Evolutionary conservation across 495 filamentous ascomycete genomes (phyloP).

Genomic region (Tuber umbilicatum): DNA sequence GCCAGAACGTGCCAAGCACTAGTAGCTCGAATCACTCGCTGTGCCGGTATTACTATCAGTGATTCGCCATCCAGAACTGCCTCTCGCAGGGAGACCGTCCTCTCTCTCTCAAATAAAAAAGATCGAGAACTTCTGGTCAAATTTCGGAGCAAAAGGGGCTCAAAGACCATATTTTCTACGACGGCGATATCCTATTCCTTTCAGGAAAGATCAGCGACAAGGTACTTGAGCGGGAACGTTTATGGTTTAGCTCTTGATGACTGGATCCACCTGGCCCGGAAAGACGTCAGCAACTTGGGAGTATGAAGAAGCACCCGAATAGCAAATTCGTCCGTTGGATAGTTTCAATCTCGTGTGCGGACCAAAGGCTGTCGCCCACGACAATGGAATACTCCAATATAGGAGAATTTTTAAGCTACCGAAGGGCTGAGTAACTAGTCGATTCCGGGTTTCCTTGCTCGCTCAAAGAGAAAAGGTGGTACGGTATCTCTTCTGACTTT

Average conservation of each 20-base stretch:
- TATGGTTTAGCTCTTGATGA: background rate
- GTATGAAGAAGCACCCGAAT: background rate
- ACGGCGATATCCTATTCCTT: background rate
- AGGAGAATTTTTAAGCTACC: background rate
- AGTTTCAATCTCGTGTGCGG: background rate
- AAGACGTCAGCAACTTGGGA: background rate
- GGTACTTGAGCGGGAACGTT: background rate
- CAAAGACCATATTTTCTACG: background rate
- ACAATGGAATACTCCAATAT: background rate
- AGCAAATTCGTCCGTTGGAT: background rate
- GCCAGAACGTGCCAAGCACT: background rate
- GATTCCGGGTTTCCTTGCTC: background rate
- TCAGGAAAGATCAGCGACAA: background rate
- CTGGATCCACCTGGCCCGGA: background rate
- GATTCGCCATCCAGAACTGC: background rate
- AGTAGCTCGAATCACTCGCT: background rate
- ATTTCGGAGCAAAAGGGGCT: background rate
- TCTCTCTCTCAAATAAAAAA: background rate
- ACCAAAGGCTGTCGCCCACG: background rate
- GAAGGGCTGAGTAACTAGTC: background rate
- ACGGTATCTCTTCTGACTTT: background rate
- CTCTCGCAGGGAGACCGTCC: background rate
- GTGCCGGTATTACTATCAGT: background rate
- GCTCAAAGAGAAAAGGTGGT: background rate
- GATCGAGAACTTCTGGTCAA: background rate